A percentile compares a stretch with the other conserved stretches of the same genome.
Evolutionary conservation across 768 basidiomycete species (phyloP).

Genomic region (Suillus variegatus): DNA sequence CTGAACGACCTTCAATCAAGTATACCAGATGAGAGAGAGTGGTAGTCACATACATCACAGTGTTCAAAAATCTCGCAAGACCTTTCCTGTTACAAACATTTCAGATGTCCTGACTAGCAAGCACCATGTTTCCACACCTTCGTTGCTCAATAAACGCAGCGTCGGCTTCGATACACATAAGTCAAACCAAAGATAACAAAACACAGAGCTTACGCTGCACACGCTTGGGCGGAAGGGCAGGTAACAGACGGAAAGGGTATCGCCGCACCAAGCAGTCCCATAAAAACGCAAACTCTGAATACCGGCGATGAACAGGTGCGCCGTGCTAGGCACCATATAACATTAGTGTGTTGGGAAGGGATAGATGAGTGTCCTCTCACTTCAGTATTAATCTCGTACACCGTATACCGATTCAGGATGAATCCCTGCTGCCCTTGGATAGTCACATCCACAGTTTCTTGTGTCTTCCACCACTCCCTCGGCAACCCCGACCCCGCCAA

Average conservation of each 20-base stretch:
- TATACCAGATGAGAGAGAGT: conserved; percentile 4
- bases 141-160: conserved; percentile 91
- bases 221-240: conserved; percentile 87
- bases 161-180: conserved; percentile 56
- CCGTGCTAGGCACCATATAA: conserved; percentile 47
- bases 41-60: conserved; percentile 59
- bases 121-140: conserved; percentile 44
- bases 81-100: conserved; percentile 59
- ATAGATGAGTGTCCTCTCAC: conserved; percentile 43
- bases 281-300: conserved; percentile 91
- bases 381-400: conserved; percentile 80
- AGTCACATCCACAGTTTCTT: conserved; percentile 69
- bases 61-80: conserved; percentile 76
- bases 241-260: conserved; percentile 93
- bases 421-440: conserved; percentile 90
- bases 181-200: conserved; percentile 2
- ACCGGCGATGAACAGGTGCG: conserved; percentile 76
- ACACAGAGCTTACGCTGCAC: conserved; percentile 68
- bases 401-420: conserved; percentile 83
- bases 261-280: conserved; percentile 84
- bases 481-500: conserved; percentile 74
- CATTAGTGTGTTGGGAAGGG: conserved; percentile 9
- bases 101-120: conserved; percentile 8
- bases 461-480: conserved; percentile 84
- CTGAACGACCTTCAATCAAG: conserved; percentile 35